phyloP scores from a whole-genome alignment of 768 basidiomycete genomes.

The Mycena filopes region DNA sequence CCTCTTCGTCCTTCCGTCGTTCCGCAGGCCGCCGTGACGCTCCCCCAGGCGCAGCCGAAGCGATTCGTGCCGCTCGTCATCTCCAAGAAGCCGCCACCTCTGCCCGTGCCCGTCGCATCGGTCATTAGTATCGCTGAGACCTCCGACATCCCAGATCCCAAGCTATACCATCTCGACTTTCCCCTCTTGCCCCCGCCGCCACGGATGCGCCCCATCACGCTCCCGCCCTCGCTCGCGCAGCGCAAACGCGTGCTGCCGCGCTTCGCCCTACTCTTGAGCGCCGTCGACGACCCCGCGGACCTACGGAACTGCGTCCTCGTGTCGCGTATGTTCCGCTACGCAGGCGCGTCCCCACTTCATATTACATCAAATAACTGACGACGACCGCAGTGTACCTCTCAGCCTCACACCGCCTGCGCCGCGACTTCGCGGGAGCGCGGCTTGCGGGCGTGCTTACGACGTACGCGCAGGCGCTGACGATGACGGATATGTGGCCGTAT shows the following conservation, averaged over 20 bases:
- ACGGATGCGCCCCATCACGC: slow-evolving; percentile 52
- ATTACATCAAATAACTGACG: slow-evolving; percentile 19
- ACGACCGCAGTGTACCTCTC: slow-evolving; percentile 67
- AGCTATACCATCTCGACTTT: slow-evolving; percentile 49
- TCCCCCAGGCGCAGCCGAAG: slow-evolving; percentile 20
- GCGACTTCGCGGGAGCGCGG: slow-evolving; percentile 61
- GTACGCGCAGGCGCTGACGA: slow-evolving; percentile 58
- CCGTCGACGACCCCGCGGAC: slow-evolving; percentile 55
- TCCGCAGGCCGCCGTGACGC: neutral
- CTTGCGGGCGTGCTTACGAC: slow-evolving; percentile 50
- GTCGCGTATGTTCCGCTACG: slow-evolving; percentile 71
- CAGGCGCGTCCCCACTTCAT: slow-evolving; percentile 55
- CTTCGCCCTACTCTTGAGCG: slow-evolving; percentile 66
- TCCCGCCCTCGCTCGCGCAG: slow-evolving; percentile 70
- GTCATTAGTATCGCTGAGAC: neutral
- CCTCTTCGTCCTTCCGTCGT: neutral
- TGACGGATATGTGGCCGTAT: slow-evolving; percentile 81
- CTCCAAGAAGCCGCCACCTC: slow-evolving; percentile 32
- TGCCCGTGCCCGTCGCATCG: slow-evolving; percentile 4
- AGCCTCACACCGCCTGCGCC: slow-evolving; percentile 59
- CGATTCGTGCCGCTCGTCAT: slow-evolving; percentile 47
- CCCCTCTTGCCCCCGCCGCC: slow-evolving; percentile 33
- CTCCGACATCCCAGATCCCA: neutral
- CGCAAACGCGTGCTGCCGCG: slow-evolving; percentile 62
- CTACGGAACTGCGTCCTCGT: slow-evolving; percentile 60